Evolutionary conservation across 2,329 filamentous ascomycete genomes (phyloP).

Genomic region (Colletotrichum sp.): DNA sequence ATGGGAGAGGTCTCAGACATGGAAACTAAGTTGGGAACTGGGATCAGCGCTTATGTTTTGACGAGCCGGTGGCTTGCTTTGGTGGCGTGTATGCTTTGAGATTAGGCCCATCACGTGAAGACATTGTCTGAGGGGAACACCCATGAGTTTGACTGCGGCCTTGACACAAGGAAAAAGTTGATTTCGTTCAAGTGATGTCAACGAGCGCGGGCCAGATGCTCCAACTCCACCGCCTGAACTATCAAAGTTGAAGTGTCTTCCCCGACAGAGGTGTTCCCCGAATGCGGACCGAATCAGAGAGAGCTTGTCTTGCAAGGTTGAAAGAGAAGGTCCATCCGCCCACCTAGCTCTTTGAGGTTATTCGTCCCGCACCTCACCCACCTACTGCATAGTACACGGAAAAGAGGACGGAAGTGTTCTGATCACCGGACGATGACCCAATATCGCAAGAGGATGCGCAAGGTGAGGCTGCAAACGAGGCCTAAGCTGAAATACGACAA

Average conservation of each 20-base stretch:
- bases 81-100: neutral
- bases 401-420: neutral
- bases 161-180: neutral
- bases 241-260: neutral
- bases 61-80: neutral
- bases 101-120: neutral
- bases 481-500: neutral
- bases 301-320: neutral
- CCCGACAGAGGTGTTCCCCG: neutral
- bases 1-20: neutral
- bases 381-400: too few relatives aligned
- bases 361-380: neutral
- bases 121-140: neutral
- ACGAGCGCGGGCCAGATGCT: neutral
- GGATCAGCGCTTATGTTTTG: neutral
- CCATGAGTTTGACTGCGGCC: neutral
- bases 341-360: neutral
- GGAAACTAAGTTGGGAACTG: neutral
- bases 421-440: neutral
- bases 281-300: neutral
- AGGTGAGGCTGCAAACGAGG: neutral
- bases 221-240: neutral
- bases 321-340: neutral
- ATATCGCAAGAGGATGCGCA: neutral
- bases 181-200: neutral